These are phyloP conservation scores for Phytophthora europaea DNA, from an alignment of 352 stramenopile species.

Conservation along the genomic window DNA sequence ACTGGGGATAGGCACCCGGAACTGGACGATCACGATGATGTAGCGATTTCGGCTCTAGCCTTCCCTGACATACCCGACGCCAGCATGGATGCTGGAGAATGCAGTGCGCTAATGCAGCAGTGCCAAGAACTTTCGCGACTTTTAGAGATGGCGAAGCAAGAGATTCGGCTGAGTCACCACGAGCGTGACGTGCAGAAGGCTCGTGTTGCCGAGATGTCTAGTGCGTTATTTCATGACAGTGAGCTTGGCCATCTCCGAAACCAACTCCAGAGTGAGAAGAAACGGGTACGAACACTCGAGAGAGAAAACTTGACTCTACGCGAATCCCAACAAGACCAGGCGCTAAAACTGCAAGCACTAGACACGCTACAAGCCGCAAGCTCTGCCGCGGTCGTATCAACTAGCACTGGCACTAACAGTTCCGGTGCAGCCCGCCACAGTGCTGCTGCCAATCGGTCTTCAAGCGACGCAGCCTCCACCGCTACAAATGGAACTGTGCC, in stretches of 20 bases:
- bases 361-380: conserved; percentile 42
- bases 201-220: conserved; percentile 60
- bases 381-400: not conserved
- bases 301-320: conserved; percentile 64
- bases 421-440: not conserved
- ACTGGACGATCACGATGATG: conserved; percentile 27
- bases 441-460: not conserved
- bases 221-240: conserved; percentile 56
- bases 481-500: not conserved
- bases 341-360: conserved; percentile 63
- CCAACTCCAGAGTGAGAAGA: conserved; percentile 72
- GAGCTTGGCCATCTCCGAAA: conserved; percentile 61
- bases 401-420: not conserved
- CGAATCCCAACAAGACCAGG: conserved; percentile 57
- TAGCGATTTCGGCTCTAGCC: conserved; percentile 15
- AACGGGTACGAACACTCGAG: conserved; percentile 66
- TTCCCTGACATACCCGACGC: conserved; percentile 8
- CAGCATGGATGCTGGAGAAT: conserved; percentile 15
- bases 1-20: not conserved
- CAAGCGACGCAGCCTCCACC: not conserved
- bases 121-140: conserved; percentile 62
- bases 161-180: conserved; percentile 73
- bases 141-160: conserved; percentile 78
- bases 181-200: conserved; percentile 63
- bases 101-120: conserved; percentile 46